A percentile compares a stretch with the other conserved stretches of the same genome.
phyloP scores from a whole-genome alignment of 805 yeast genomes.

The Blastobotrys terrestris region DNA sequence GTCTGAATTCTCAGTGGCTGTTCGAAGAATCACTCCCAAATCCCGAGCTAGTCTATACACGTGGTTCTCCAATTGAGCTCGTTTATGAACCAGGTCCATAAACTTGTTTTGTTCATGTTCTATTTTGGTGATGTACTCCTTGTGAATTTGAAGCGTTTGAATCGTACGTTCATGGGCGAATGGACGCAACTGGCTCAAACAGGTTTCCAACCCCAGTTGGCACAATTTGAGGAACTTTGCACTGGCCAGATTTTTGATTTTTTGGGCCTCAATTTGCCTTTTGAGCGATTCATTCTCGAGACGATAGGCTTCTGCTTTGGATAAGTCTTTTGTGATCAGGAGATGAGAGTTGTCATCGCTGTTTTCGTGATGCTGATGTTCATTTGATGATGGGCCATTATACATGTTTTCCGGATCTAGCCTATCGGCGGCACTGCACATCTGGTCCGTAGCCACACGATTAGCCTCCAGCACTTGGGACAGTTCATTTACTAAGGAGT shows the following conservation, averaged over 20 bases:
- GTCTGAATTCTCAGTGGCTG: constrained; percentile 3
- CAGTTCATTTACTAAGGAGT: constrained; percentile 21
- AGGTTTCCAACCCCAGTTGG: constrained; percentile 14
- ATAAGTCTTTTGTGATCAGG: neutral
- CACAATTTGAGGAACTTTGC: constrained; percentile 14
- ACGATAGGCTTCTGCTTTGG: constrained; percentile 1
- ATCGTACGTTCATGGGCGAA: constrained; percentile 16
- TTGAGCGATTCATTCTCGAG: constrained; percentile 15
- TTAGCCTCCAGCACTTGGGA: constrained; percentile 16
- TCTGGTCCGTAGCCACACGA: constrained; percentile 18
- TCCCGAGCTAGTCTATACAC: constrained; percentile 12
- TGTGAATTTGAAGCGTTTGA: constrained; percentile 16
- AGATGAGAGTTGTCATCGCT: neutral
- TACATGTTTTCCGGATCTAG: constrained; percentile 11
- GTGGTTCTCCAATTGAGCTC: constrained; percentile 16
- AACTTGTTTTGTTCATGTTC: constrained; percentile 17
- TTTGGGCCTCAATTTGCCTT: constrained; percentile 11
- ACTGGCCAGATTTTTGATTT: constrained; percentile 10
- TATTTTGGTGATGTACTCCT: constrained; percentile 13
- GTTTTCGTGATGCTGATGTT: constrained; percentile 8
- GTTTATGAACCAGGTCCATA: constrained; percentile 14
- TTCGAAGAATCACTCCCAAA: constrained; percentile 13
- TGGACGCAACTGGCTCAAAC: constrained; percentile 16
- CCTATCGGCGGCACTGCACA: constrained; percentile 16
- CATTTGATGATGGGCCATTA: constrained; percentile 7